A percentile compares a stretch with the other conserved stretches of the same genome.
These are phyloP conservation scores for Fusarium mundagurra DNA, from an alignment of 2,329 filamentous ascomycete species.

Conservation along the genomic window DNA sequence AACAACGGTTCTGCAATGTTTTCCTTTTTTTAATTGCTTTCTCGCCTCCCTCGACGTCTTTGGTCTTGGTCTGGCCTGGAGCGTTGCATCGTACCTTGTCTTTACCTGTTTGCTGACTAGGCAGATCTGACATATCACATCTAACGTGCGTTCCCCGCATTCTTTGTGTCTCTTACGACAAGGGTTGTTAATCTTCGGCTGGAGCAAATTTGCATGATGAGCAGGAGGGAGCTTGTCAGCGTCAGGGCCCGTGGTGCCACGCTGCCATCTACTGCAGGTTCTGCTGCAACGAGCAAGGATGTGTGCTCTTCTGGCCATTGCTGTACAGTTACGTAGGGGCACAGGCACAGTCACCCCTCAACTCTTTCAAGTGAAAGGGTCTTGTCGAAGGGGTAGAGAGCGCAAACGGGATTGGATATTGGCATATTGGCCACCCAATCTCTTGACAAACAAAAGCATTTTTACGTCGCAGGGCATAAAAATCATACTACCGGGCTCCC, in stretches of 20 bases:
- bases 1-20: slow-evolving; percentile 7
- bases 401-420: slow-evolving; percentile 4
- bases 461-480: slow-evolving; percentile 15
- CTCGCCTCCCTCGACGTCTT: slow-evolving; percentile 13
- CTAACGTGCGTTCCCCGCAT: slow-evolving; percentile 37
- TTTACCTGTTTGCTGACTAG: slow-evolving; percentile 26
- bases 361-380: slow-evolving; percentile 19
- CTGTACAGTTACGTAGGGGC: slow-evolving; percentile 14
- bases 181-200: slow-evolving; percentile 23
- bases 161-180: slow-evolving; percentile 17
- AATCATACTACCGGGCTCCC: background rate
- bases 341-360: background rate
- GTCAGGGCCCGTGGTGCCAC: slow-evolving; percentile 21
- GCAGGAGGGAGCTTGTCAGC: slow-evolving; percentile 18
- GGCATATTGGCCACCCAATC: slow-evolving; percentile 4
- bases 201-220: slow-evolving; percentile 14
- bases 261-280: slow-evolving; percentile 36
- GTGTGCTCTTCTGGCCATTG: slow-evolving; percentile 2
- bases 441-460: slow-evolving; percentile 26
- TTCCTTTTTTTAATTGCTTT: background rate
- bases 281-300: slow-evolving; percentile 27
- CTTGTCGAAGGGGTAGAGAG: background rate
- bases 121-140: slow-evolving; percentile 40
- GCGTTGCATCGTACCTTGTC: slow-evolving; percentile 38
- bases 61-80: slow-evolving; percentile 20